Conservation (phyloP, 768 basidiomycete genomes). For the Naganishia antarctica region DNA sequence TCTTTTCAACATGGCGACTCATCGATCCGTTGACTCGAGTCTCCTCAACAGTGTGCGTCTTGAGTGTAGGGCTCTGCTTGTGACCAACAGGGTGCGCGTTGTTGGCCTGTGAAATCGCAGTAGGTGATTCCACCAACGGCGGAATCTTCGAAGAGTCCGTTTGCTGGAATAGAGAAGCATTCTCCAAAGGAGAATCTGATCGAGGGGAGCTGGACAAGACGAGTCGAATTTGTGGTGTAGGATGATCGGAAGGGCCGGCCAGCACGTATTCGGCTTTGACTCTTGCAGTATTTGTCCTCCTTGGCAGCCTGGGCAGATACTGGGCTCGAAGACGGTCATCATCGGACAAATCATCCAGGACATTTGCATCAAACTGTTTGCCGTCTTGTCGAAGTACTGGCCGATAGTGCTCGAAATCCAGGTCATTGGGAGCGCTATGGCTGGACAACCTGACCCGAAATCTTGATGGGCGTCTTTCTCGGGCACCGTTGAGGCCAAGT, state of each 20-base stretch:
- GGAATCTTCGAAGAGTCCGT: neutral
- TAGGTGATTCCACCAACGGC: no score
- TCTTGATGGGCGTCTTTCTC: conserved; percentile 32
- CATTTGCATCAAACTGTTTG: conserved; percentile 3
- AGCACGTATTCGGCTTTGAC: conserved; percentile 52
- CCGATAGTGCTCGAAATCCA: neutral
- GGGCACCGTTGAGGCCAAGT: neutral
- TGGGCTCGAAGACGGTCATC: conserved; percentile 10
- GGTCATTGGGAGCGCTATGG: neutral
- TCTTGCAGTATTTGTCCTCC: conserved; percentile 27
- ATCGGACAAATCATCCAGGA: conserved; percentile 1
- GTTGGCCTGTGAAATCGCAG: no score
- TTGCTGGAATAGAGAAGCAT: neutral
- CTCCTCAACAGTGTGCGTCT: conserved; percentile 4
- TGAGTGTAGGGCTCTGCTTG: neutral
- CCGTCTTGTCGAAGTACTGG: conserved; percentile 13
- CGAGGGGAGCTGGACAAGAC: conserved; percentile 37
- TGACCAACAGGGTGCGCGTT: neutral
- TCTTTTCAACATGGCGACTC: neutral
- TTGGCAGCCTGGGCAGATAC: conserved; percentile 7
- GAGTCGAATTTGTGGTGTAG: conserved; percentile 49
- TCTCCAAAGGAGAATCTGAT: conserved; percentile 6
- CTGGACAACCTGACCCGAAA: conserved; percentile 15
- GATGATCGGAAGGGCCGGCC: conserved; percentile 45
- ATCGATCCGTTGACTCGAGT: conserved; percentile 13